Percentiles rank a stretch among this genome's conserved stretches.
phyloP scores from a whole-genome alignment of 768 basidiomycete genomes.

The Crucibulum laeve region DNA sequence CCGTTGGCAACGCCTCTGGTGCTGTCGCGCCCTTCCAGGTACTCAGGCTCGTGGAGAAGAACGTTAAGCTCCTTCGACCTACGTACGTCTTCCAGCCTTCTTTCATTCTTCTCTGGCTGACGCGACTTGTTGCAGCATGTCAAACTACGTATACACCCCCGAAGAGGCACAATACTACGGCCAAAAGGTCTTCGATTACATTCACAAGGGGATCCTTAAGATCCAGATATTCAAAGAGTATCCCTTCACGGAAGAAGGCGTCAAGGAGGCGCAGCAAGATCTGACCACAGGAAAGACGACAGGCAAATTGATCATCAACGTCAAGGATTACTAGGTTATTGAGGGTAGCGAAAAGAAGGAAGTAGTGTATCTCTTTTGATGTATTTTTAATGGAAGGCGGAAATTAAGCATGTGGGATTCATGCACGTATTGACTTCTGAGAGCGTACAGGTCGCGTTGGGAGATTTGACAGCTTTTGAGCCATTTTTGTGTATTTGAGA shows the following conservation, averaged over 20 bases:
- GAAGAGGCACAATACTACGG: conserved; percentile 71
- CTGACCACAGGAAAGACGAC: conserved; percentile 71
- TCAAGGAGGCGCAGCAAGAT: conserved; percentile 72
- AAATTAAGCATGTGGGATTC: too few relatives aligned
- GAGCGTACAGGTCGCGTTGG: too few relatives aligned
- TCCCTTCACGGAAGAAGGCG: conserved; percentile 78
- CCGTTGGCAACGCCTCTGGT: conserved; percentile 91
- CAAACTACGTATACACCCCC: conserved; percentile 67
- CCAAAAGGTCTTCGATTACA: conserved; percentile 55
- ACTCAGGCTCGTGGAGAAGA: conserved; percentile 74
- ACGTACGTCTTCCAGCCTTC: conserved; percentile 39
- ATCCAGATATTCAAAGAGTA: conserved; percentile 74
- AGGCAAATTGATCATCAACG: conserved; percentile 84
- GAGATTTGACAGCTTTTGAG: too few relatives aligned
- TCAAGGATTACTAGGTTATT: conserved; percentile 22
- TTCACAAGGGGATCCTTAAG: conserved; percentile 57
- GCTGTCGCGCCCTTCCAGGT: conserved; percentile 72
- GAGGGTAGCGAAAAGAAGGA: too few relatives aligned
- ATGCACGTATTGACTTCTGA: too few relatives aligned
- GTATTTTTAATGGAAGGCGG: too few relatives aligned
- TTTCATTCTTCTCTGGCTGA: not conserved
- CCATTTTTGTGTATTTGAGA: too few relatives aligned
- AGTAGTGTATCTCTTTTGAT: too few relatives aligned
- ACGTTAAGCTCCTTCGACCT: conserved; percentile 75
- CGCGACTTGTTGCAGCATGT: conserved; percentile 39